phyloP scores from a whole-genome alignment of 352 stramenopile genomes.

The Albugo candida region DNA sequence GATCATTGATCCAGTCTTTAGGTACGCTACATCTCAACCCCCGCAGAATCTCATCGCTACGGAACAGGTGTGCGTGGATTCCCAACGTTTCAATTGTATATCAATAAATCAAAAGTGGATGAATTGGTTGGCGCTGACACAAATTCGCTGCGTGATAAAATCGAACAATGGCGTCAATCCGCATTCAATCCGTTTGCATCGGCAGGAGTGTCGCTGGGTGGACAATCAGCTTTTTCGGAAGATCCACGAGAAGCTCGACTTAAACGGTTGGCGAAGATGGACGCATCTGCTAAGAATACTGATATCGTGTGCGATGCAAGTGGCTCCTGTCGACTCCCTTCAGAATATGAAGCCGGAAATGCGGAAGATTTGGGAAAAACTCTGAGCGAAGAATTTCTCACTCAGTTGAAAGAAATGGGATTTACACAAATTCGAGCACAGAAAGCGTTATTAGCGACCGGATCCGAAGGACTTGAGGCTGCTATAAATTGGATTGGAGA shows the following conservation, averaged over 20 bases:
- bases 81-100: slow-evolving; percentile 84
- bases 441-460: slow-evolving; percentile 70
- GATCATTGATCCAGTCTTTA: slow-evolving; percentile 53
- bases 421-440: slow-evolving; percentile 60
- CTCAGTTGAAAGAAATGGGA: slow-evolving; percentile 65
- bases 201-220: slow-evolving; percentile 36
- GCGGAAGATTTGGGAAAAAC: slow-evolving; percentile 20
- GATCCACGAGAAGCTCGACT: slow-evolving; percentile 66
- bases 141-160: slow-evolving; percentile 66
- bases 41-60: neutral
- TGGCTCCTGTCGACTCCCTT: neutral
- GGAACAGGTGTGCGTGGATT: slow-evolving; percentile 50
- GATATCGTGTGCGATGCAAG: slow-evolving; percentile 46
- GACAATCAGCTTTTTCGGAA: neutral
- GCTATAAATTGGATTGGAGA: slow-evolving; percentile 78
- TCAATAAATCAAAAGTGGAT: slow-evolving; percentile 74
- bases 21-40: slow-evolving; percentile 11
- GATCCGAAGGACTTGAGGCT: slow-evolving; percentile 44
- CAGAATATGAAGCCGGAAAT: neutral
- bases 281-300: slow-evolving; percentile 16
- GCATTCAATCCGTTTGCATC: slow-evolving; percentile 76
- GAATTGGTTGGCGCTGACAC: slow-evolving; percentile 74
- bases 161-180: slow-evolving; percentile 73
- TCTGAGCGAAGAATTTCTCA: slow-evolving; percentile 50
- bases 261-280: slow-evolving; percentile 47